Evolutionary conservation across 108 stramenopile genomes (phyloP).

Genomic region (Aurantiochytrium sp.): DNA sequence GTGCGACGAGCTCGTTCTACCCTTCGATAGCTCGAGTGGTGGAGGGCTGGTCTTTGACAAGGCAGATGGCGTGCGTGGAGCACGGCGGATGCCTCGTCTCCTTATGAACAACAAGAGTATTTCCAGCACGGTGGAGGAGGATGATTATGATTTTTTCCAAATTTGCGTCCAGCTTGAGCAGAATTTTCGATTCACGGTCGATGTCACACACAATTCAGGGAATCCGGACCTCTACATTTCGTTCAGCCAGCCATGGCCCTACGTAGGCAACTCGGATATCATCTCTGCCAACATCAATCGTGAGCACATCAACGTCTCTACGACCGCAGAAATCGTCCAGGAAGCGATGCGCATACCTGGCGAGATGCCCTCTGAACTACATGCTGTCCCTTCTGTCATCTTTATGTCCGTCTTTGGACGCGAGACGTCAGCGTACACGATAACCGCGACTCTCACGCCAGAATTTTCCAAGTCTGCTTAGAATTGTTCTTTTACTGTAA

Average conservation of each 20-base stretch:
- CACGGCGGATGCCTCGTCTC: background rate
- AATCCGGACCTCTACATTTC: constrained; percentile 7
- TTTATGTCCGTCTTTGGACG: background rate
- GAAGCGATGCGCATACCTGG: background rate
- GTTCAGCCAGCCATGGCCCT: background rate
- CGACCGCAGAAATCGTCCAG: background rate
- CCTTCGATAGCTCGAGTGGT: background rate
- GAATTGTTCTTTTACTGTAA: too few species aligned
- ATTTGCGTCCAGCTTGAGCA: background rate
- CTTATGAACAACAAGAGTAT: background rate
- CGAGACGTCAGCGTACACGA: background rate
- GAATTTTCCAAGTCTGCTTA: too few species aligned
- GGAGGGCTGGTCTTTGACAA: background rate
- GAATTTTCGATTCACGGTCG: background rate
- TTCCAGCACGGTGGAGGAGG: background rate
- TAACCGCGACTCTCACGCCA: background rate
- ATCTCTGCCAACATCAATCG: background rate
- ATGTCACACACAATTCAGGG: background rate
- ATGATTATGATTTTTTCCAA: background rate
- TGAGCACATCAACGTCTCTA: background rate
- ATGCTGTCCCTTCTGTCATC: background rate
- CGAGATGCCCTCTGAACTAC: background rate
- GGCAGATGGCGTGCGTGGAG: background rate
- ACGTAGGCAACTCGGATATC: background rate
- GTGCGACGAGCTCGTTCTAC: background rate